phyloP scores from a whole-genome alignment of 2,329 filamentous ascomycete species.

The Xylariaceae sp. region DNA sequence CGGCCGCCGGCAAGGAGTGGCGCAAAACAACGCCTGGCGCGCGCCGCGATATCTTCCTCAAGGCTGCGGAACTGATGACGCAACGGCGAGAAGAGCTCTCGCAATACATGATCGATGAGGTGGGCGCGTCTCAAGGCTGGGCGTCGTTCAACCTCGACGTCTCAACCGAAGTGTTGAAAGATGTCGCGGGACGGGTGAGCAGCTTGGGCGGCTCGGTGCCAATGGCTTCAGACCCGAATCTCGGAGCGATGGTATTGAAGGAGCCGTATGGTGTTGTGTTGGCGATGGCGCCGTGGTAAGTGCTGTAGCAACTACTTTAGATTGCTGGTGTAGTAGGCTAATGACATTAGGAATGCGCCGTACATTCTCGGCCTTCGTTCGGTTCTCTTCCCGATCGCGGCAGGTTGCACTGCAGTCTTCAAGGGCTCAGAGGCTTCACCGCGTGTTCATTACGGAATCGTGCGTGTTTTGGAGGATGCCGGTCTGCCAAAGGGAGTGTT shows the following conservation, averaged over 20 bases:
- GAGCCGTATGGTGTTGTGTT: constrained; percentile 78
- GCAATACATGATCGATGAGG: constrained; percentile 53
- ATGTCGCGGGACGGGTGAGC: constrained; percentile 38
- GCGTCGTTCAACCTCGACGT: constrained; percentile 36
- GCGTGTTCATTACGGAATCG: constrained; percentile 51
- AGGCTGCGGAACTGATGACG: constrained; percentile 62
- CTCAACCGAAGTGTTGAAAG: constrained; percentile 34
- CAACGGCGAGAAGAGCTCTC: constrained; percentile 51
- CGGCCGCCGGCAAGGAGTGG: constrained; percentile 10
- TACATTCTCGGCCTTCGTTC: constrained; percentile 37
- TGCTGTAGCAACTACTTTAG: neutral
- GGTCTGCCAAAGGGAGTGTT: constrained; percentile 62
- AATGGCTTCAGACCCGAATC: constrained; percentile 37
- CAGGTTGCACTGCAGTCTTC: constrained; percentile 60
- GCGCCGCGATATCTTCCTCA: constrained; percentile 67
- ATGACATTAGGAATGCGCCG: constrained; percentile 35
- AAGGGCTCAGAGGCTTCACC: constrained; percentile 60
- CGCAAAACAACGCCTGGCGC: constrained; percentile 40
- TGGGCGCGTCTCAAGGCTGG: constrained; percentile 36
- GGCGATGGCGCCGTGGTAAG: constrained; percentile 76
- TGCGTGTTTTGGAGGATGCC: constrained; percentile 55
- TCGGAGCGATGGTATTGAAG: constrained; percentile 61
- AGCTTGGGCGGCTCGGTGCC: constrained; percentile 32
- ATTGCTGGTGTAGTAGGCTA: neutral
- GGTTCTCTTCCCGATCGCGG: constrained; percentile 56